phyloP scores from a whole-genome alignment of 352 stramenopile genomes.

The Phytophthora capsici region DNA sequence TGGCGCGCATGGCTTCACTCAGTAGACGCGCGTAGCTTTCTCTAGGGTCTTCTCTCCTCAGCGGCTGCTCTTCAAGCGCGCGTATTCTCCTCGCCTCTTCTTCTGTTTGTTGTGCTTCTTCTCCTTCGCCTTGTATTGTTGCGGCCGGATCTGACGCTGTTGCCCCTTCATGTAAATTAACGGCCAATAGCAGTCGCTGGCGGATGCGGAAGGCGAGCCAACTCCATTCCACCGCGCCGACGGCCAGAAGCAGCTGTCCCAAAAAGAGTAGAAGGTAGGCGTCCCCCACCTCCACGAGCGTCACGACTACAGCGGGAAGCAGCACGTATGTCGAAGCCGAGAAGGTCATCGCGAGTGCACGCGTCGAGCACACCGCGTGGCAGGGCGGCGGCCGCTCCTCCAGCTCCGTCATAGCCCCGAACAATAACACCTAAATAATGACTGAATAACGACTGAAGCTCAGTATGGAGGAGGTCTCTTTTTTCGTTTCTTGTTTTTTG shows the following conservation, averaged over 20 bases:
- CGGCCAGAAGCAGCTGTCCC: conserved; percentile 42
- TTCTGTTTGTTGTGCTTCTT: conserved; percentile 4
- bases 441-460: conserved; percentile 23
- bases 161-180: conserved; percentile 26
- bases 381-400: conserved; percentile 39
- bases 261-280: conserved; percentile 53
- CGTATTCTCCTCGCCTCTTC: conserved; percentile 22
- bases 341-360: conserved; percentile 31
- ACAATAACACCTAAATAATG: conserved; percentile 22
- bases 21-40: conserved; percentile 34
- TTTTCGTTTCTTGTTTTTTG: conserved; percentile 18
- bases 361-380: conserved; percentile 30
- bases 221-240: conserved; percentile 55
- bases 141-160: not conserved
- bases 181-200: conserved; percentile 45
- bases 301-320: conserved; percentile 38
- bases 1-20: conserved; percentile 31
- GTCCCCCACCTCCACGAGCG: conserved; percentile 43
- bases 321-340: conserved; percentile 37
- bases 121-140: conserved; percentile 4
- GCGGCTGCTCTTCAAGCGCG: conserved; percentile 24
- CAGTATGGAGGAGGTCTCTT: conserved; percentile 4
- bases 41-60: conserved; percentile 32
- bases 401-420: conserved; percentile 28
- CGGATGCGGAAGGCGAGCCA: conserved; percentile 60